Percentiles rank a stretch among this genome's conserved stretches.
phyloP scores from a whole-genome alignment of 2,329 filamentous ascomycete genomes.

The Aspergillus pseudoterreus region DNA sequence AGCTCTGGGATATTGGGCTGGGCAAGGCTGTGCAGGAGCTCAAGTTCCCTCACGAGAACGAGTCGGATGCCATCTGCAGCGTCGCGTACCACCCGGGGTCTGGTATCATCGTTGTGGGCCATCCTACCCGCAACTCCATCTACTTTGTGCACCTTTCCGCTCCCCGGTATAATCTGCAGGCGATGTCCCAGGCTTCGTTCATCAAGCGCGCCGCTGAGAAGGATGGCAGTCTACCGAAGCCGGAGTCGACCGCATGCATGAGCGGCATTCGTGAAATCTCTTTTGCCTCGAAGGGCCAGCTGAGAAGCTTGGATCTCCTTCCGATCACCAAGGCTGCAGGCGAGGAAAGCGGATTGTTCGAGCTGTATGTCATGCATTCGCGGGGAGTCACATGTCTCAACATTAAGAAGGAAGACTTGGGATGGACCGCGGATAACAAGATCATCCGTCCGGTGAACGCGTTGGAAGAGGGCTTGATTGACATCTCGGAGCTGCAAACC shows the following conservation, averaged over 20 bases:
- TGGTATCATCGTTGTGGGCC: conserved; percentile 90
- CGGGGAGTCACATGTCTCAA: conserved; percentile 89
- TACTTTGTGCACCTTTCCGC: conserved; percentile 96
- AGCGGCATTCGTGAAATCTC: conserved; percentile 95
- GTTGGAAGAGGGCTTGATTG: conserved; percentile 67
- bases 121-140: conserved; percentile 94
- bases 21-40: conserved; percentile 96
- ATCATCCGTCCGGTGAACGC: conserved; percentile 76
- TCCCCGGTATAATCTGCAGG: conserved; percentile 78
- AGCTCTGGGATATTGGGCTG: conserved; percentile 95
- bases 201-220: conserved; percentile 72
- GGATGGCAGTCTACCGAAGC: conserved; percentile 70
- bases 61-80: conserved; percentile 96
- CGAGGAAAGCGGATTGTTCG: conserved; percentile 74
- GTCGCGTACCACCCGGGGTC: conserved; percentile 89
- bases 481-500: conserved; percentile 64
- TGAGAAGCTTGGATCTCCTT: conserved; percentile 88
- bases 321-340: conserved; percentile 54
- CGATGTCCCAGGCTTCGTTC: conserved; percentile 83
- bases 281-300: conserved; percentile 76
- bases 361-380: conserved; percentile 96
- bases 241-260: conserved; percentile 94
- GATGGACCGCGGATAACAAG: conserved; percentile 88
- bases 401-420: conserved; percentile 83
- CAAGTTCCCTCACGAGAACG: conserved; percentile 91